Base-by-base conservation (phyloP, 805 yeast species). In the Schizosaccharomyces cryophilus region DNA sequence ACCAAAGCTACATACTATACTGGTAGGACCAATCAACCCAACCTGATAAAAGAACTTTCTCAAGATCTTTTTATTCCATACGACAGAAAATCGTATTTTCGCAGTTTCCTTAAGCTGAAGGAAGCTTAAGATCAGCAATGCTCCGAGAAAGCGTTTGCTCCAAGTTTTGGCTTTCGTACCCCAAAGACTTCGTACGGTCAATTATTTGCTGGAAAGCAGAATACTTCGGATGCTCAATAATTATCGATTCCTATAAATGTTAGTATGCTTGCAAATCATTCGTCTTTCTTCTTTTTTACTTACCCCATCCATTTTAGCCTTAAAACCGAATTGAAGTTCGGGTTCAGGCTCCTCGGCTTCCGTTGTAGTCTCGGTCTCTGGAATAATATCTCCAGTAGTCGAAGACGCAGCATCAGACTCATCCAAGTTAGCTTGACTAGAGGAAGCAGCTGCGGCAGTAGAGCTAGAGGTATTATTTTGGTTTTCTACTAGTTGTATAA, bases 141-240 rank as follows among this genome's bases (percentile, higher is more conserved):
- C 30, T 29, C 31, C 26, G 21, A 51, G 56, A 21, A 29, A 51
- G 56, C 19, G 61, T 19, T 29, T 75, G 74, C 62, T 76, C 75
- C 64, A 80, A 73, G 56, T 80, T 73, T 70, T 81, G 84, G 68
- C 75, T 77, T 67, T 80, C 77, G 73, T 78, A 80, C 42, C 80
- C 76, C 66, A 81, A 72, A 4, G 81, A 81, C 74, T 81, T 82
- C n/a, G 85, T 80, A 69, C 78, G 80, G 66, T 82, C 85, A 64
- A 79, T 78, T 48, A 85, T 78, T 65, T 82, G 84, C 65, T 85
- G 87, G 72, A 83, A 77, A 51, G 80, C 79, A 66, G 80, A 74
- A 60, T 75, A 75, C 24, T 74, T 71, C 62, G 80, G 78, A 65
- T 79, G 80, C 68, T 77, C 77, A 69, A 77, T 77, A 62, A 82